phyloP scores from a whole-genome alignment of 495 filamentous ascomycete genomes.

The Hypoxylon cercidicola region DNA sequence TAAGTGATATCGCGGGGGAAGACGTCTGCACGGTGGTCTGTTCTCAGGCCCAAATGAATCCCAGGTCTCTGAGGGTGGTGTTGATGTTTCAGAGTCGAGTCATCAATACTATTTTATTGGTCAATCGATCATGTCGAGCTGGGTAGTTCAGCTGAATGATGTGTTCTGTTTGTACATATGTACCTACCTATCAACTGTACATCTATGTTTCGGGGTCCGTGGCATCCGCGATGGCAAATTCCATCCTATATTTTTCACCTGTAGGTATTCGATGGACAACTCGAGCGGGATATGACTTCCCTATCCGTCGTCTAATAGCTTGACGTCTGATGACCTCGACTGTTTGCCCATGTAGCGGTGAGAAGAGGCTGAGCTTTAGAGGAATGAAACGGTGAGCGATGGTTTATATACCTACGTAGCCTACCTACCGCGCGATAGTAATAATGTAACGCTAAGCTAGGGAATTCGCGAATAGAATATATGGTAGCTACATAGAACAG shows the following conservation, averaged over 20 bases:
- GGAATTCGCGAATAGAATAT: constrained; percentile 36
- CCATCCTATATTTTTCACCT: background rate
- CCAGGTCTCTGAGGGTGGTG: constrained; percentile 25
- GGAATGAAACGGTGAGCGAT: constrained; percentile 23
- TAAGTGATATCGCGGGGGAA: constrained; percentile 43
- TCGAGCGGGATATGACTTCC: background rate
- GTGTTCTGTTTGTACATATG: constrained; percentile 2
- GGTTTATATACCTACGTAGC: constrained; percentile 2
- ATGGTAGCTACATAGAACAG: constrained; percentile 23
- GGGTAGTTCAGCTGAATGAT: constrained; percentile 19
- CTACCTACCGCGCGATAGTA: constrained; percentile 21
- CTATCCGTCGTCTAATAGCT: background rate
- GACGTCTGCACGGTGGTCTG: constrained; percentile 42
- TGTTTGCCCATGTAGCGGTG: constrained; percentile 34
- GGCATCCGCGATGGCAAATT: constrained; percentile 31
- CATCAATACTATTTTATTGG: constrained; percentile 34
- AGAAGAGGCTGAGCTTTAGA: constrained; percentile 21
- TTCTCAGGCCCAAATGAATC: constrained; percentile 31
- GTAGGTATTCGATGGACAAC: background rate
- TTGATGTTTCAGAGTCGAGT: constrained; percentile 37
- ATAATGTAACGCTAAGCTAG: constrained; percentile 23
- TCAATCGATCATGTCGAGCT: constrained; percentile 11
- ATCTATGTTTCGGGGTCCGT: constrained; percentile 21
- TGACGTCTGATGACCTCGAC: constrained; percentile 30
- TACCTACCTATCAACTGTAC: constrained; percentile 1